Conservation (phyloP, 1,139 yeast species). For the Candida tunisiensis region DNA sequence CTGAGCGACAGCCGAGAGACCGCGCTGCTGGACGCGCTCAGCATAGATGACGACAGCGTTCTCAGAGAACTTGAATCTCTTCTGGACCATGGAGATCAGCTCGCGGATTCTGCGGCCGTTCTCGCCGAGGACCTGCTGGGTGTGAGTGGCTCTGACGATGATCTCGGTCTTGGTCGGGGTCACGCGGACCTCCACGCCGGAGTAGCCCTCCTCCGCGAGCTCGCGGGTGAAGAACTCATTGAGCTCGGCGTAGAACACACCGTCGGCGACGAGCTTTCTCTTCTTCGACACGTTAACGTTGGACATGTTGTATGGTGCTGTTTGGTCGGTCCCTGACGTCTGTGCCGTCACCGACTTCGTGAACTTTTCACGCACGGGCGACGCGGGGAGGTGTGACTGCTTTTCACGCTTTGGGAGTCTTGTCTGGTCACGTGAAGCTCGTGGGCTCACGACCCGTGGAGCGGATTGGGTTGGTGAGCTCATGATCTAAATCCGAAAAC, state of each 20-base stretch:
- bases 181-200: constrained; percentile 99
- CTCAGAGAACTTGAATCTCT: constrained; percentile 95
- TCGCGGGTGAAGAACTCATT: constrained; percentile 99
- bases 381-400: no score
- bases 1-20: constrained; percentile 99
- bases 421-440: no score
- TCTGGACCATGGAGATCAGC: constrained; percentile 92
- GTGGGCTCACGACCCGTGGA: no score
- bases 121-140: constrained; percentile 98
- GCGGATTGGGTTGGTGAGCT: no score
- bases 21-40: constrained; percentile 99
- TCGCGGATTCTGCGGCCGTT: constrained; percentile 99
- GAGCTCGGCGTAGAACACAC: constrained; percentile 99
- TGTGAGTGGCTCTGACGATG: constrained; percentile 97
- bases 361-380: no score
- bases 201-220: constrained; percentile 99
- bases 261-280: constrained; percentile 79
- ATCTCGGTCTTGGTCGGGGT: constrained; percentile 98
- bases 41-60: constrained; percentile 93
- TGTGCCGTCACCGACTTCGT: no score
- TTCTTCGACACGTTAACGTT: constrained; percentile 22
- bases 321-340: background rate
- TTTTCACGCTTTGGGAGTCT: no score
- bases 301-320: constrained; percentile 5
- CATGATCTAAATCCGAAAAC: no score